Conservation (phyloP, 1,284 basidiomycete species). For the Fomes fomentarius region DNA sequence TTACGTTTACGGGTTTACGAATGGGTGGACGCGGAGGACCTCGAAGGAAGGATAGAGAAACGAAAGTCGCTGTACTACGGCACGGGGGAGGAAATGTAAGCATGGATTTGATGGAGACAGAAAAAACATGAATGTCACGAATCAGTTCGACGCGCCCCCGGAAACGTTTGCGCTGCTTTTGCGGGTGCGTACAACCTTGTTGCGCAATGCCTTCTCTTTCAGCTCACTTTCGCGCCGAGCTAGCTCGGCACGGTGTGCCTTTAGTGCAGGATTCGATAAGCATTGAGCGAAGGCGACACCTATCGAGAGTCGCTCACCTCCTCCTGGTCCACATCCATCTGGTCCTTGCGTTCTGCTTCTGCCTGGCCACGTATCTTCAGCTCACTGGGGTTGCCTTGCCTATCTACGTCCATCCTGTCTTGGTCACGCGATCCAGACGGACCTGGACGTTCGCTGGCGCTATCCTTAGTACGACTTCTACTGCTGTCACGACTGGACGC, state of each 20-base stretch:
- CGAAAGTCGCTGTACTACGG: constrained; percentile 8
- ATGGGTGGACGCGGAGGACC: neutral
- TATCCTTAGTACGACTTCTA: constrained; percentile 28
- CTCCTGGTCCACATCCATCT: constrained; percentile 14
- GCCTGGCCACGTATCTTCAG: constrained; percentile 78
- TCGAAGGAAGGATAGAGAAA: neutral
- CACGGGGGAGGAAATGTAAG: neutral
- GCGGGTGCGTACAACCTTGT: constrained; percentile 76
- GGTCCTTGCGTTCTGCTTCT: constrained; percentile 45
- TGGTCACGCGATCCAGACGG: constrained; percentile 3
- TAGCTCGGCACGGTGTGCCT: constrained; percentile 36
- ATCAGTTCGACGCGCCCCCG: constrained; percentile 1
- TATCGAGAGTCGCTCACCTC: neutral
- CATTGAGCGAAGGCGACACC: neutral
- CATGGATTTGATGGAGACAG: neutral
- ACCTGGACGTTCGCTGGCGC: constrained; percentile 13
- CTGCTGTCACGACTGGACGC: constrained; percentile 24
- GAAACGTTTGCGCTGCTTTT: constrained; percentile 40
- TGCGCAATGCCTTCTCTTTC: constrained; percentile 77
- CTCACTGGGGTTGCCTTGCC: constrained; percentile 40
- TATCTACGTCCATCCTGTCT: constrained; percentile 53
- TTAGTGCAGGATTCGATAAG: neutral
- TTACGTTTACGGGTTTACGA: constrained; percentile 16
- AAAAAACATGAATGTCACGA: constrained; percentile 5
- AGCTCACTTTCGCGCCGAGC: constrained; percentile 72